A percentile compares a stretch with the other conserved stretches of the same genome.
These are phyloP conservation scores for Immersiporthe knoxdaviesiana DNA, from an alignment of 2,329 filamentous ascomycete species.

Conservation along the genomic window DNA sequence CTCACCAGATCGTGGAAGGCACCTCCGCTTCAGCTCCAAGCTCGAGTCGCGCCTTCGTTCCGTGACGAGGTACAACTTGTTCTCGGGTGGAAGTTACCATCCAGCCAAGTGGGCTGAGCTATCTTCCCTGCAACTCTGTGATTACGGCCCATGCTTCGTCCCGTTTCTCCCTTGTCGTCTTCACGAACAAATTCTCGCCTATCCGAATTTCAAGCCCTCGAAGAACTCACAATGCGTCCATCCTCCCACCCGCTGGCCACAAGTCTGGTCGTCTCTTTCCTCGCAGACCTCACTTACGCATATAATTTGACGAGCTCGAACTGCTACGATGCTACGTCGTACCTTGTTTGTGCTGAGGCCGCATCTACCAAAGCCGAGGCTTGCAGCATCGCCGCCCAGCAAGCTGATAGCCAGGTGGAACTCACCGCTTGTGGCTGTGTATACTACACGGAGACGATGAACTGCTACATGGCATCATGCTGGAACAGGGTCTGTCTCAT, in stretches of 20 bases:
- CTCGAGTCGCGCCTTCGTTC: background rate
- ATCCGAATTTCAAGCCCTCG: background rate
- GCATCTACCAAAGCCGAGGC: background rate
- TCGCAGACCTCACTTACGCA: background rate
- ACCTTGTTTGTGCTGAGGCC: background rate
- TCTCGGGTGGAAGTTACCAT: background rate
- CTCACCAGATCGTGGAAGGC: background rate
- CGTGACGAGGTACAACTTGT: background rate
- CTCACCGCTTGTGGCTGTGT: conserved; percentile 33
- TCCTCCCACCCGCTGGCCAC: background rate
- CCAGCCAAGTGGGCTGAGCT: background rate
- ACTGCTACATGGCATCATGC: conserved; percentile 43
- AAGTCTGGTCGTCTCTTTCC: background rate
- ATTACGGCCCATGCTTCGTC: background rate
- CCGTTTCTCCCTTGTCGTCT: background rate
- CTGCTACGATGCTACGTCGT: conserved; percentile 1
- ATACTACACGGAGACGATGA: conserved; percentile 36
- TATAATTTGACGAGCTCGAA: conserved; percentile 1
- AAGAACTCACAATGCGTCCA: background rate
- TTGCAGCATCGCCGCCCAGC: background rate
- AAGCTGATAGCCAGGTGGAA: conserved; percentile 19
- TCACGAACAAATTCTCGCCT: background rate
- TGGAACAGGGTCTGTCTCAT: conserved; percentile 41
- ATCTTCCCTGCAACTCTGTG: too few relatives aligned
- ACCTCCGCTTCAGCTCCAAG: background rate